Percentiles rank a stretch among this genome's conserved stretches.
These are phyloP conservation scores for Clarireedia homoeocarpa DNA, from an alignment of 2,329 filamentous ascomycete species.

Conservation along the genomic window DNA sequence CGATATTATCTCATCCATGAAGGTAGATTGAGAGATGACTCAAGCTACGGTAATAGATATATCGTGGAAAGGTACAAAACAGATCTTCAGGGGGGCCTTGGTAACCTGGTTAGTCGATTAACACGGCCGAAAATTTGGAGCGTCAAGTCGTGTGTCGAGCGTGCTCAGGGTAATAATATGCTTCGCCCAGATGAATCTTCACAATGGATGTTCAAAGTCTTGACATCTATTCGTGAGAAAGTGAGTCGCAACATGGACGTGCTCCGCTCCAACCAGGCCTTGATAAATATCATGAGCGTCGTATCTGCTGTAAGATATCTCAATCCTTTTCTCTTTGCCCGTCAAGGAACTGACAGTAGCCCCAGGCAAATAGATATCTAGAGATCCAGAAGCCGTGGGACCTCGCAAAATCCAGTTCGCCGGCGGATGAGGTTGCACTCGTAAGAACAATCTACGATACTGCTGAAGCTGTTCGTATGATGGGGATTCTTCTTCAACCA, in stretches of 20 bases:
- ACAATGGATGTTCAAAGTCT: slow-evolving; percentile 32
- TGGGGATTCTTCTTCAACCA: slow-evolving; percentile 79
- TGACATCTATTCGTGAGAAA: slow-evolving; percentile 33
- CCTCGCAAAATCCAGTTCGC: slow-evolving; percentile 33
- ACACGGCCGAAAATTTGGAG: slow-evolving; percentile 63
- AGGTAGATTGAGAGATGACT: slow-evolving; percentile 68
- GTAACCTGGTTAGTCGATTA: slow-evolving; percentile 71
- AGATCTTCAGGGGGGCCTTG: slow-evolving; percentile 66
- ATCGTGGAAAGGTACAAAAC: slow-evolving; percentile 76
- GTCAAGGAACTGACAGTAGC: background rate
- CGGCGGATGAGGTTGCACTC: slow-evolving; percentile 23
- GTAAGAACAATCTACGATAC: slow-evolving; percentile 59
- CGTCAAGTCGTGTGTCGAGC: slow-evolving; percentile 42
- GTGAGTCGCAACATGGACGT: slow-evolving; percentile 52
- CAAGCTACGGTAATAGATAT: slow-evolving; percentile 74
- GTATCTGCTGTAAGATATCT: slow-evolving; percentile 44
- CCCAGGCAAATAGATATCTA: slow-evolving; percentile 60
- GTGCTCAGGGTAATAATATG: slow-evolving; percentile 18
- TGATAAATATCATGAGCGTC: slow-evolving; percentile 55
- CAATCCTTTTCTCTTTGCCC: background rate
- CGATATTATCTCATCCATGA: slow-evolving; percentile 82
- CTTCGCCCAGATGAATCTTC: background rate
- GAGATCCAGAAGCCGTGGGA: slow-evolving; percentile 62
- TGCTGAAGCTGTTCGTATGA: slow-evolving; percentile 70
- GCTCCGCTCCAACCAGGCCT: slow-evolving; percentile 55